These are phyloP conservation scores for Lichenothelia convexa DNA, from an alignment of 495 filamentous ascomycete genomes.

Conservation along the genomic window DNA sequence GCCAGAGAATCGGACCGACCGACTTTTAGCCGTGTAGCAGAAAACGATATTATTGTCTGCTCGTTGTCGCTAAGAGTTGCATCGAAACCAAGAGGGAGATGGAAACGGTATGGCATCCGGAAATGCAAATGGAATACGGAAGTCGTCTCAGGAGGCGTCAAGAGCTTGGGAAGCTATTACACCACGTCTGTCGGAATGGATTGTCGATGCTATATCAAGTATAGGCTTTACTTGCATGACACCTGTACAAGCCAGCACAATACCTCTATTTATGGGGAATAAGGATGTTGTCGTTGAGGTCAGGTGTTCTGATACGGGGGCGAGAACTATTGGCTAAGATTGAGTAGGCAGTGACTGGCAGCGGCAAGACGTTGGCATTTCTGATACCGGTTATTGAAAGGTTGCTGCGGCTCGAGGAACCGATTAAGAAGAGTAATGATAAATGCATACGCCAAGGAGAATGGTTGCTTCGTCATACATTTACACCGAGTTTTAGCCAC, in stretches of 20 bases:
- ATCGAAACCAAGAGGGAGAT: too few relatives aligned
- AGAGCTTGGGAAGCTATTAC: constrained; percentile 37
- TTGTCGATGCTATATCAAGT: constrained; percentile 60
- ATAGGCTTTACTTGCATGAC: constrained; percentile 84
- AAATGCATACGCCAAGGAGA: too few relatives aligned
- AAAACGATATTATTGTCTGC: too few relatives aligned
- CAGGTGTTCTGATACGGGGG: too few relatives aligned
- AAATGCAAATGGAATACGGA: too few relatives aligned
- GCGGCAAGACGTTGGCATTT: constrained; percentile 85
- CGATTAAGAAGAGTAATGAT: constrained; percentile 71
- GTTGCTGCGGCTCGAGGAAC: constrained; percentile 54
- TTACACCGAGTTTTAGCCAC: too few relatives aligned
- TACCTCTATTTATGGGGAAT: constrained; percentile 79
- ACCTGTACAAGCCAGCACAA: constrained; percentile 83
- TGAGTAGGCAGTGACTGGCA: constrained; percentile 87
- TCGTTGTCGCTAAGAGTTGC: too few relatives aligned
- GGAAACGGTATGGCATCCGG: too few relatives aligned
- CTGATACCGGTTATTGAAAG: constrained; percentile 78
- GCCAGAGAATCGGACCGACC: too few relatives aligned
- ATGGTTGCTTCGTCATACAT: too few relatives aligned
- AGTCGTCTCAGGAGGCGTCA: background rate
- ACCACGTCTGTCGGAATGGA: constrained; percentile 74
- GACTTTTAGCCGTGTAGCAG: too few relatives aligned
- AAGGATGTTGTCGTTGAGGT: constrained; percentile 92
- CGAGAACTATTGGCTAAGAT: too few relatives aligned